These are phyloP conservation scores for Eucalyptus sideroxylon DNA, from an alignment of 345 rosid species.

Conservation along the genomic window DNA sequence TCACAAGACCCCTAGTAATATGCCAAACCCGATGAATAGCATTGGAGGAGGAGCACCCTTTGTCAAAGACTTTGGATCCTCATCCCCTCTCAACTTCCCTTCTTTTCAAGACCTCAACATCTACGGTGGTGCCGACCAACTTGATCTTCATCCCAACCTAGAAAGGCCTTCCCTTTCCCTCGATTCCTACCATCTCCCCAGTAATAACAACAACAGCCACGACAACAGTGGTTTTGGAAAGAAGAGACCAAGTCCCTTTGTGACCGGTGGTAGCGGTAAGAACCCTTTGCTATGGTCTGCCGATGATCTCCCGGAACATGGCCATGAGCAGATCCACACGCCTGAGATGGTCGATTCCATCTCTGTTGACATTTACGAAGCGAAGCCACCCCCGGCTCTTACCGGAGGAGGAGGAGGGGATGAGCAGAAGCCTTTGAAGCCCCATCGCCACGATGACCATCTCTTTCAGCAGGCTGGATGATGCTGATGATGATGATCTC, in stretches of 20 bases:
- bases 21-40: background rate
- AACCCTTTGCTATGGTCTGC: slow-evolving; percentile 78
- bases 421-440: slow-evolving; percentile 22
- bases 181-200: background rate
- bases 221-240: slow-evolving; percentile 35
- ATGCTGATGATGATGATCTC: slow-evolving; percentile 33
- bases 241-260: slow-evolving; percentile 46
- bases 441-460: slow-evolving; percentile 58
- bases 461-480: slow-evolving; percentile 32
- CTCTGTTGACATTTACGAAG: slow-evolving; percentile 55
- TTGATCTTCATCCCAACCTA: slow-evolving; percentile 42
- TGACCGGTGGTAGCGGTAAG: slow-evolving; percentile 37
- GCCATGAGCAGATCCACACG: slow-evolving; percentile 25
- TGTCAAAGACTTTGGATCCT: background rate
- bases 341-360: slow-evolving; percentile 52
- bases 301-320: slow-evolving; percentile 61
- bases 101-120: slow-evolving; percentile 91
- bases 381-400: slow-evolving; percentile 43
- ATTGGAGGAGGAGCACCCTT: background rate
- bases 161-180: slow-evolving; percentile 42
- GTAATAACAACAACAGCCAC: slow-evolving; percentile 6
- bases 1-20: background rate
- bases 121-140: slow-evolving; percentile 44
- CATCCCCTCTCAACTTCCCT: slow-evolving; percentile 47
- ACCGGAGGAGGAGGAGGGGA: slow-evolving; percentile 13